Conservation (phyloP, 2,329 filamentous ascomycete genomes). For the Cordyceps pruinosa region DNA sequence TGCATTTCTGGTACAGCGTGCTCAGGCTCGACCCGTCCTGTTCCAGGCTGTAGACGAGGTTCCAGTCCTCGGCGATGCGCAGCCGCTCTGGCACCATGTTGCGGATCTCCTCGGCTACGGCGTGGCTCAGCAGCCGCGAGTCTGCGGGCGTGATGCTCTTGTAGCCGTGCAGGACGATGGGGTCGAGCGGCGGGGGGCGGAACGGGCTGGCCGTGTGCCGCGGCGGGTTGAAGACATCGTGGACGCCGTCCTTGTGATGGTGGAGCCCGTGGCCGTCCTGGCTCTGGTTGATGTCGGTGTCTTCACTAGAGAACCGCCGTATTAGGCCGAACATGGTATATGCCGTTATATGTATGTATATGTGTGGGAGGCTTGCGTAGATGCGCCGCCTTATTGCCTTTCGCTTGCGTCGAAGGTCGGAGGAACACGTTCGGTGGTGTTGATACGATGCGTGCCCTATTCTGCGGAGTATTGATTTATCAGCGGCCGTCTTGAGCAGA, state of each 20-base stretch:
- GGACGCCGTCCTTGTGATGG: slow-evolving; percentile 40
- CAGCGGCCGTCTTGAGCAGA: background rate
- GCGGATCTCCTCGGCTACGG: slow-evolving; percentile 86
- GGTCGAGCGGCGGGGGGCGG: slow-evolving; percentile 81
- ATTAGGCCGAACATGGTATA: slow-evolving; percentile 52
- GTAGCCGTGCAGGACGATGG: slow-evolving; percentile 64
- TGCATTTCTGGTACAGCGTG: slow-evolving; percentile 78
- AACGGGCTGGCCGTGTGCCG: slow-evolving; percentile 66
- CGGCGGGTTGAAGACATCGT: slow-evolving; percentile 47
- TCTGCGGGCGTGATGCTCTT: slow-evolving; percentile 49
- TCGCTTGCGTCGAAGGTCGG: background rate
- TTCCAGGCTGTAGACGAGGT: slow-evolving; percentile 79
- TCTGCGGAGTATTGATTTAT: background rate
- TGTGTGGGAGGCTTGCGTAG: background rate
- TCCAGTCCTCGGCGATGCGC: slow-evolving; percentile 83
- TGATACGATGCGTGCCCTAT: background rate
- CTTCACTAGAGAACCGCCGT: slow-evolving; percentile 55
- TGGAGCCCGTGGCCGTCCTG: slow-evolving; percentile 19
- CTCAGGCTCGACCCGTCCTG: slow-evolving; percentile 82
- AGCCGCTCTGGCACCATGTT: slow-evolving; percentile 80
- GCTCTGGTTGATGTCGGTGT: slow-evolving; percentile 23
- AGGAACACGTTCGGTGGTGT: background rate
- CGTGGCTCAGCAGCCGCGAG: slow-evolving; percentile 60
- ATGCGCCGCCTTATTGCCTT: background rate
- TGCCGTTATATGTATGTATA: slow-evolving; percentile 16